Evolutionary conservation across 116 monocot species (phyloP).

Genomic region (Phalaenopsis hybrid): DNA sequence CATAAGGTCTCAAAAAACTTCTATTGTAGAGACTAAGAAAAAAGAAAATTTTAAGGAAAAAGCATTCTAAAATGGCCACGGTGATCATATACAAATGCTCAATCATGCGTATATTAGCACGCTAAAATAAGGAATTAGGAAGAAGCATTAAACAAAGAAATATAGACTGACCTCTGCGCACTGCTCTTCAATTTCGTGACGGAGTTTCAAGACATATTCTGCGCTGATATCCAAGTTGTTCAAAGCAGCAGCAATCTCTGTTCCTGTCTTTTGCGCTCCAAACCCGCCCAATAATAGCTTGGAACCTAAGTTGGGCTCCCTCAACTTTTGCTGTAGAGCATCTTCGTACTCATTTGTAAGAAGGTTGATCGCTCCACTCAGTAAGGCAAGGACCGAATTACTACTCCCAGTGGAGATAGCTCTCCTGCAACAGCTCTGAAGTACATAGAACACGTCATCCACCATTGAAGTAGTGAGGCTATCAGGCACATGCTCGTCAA

Average conservation of each 20-base stretch:
- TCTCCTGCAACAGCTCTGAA: conserved; percentile 91
- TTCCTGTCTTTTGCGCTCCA: conserved; percentile 71
- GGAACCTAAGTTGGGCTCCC: conserved; percentile 73
- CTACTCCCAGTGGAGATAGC: conserved; percentile 72
- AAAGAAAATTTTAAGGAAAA: no score
- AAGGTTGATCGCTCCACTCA: conserved; percentile 69
- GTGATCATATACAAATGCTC: background rate
- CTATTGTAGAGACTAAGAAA: no score
- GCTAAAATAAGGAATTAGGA: background rate
- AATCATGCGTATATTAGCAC: background rate
- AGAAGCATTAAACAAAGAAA: conserved; percentile 6
- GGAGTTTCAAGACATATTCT: conserved; percentile 80
- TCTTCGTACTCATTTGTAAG: conserved; percentile 88
- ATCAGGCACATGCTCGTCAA: conserved; percentile 73
- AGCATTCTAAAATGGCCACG: background rate
- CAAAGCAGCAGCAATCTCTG: conserved; percentile 70
- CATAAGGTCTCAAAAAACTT: no score
- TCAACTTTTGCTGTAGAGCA: conserved; percentile 76
- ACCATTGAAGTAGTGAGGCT: conserved; percentile 91
- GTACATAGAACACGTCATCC: conserved; percentile 91
- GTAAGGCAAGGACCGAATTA: conserved; percentile 74
- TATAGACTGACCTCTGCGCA: conserved; percentile 55
- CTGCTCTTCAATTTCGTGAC: conserved; percentile 87
- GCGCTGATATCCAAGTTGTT: conserved; percentile 91
- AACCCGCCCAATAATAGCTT: conserved; percentile 87